Evolutionary conservation across 352 stramenopile genomes (phyloP).

Genomic region (Globisporangium nunn): DNA sequence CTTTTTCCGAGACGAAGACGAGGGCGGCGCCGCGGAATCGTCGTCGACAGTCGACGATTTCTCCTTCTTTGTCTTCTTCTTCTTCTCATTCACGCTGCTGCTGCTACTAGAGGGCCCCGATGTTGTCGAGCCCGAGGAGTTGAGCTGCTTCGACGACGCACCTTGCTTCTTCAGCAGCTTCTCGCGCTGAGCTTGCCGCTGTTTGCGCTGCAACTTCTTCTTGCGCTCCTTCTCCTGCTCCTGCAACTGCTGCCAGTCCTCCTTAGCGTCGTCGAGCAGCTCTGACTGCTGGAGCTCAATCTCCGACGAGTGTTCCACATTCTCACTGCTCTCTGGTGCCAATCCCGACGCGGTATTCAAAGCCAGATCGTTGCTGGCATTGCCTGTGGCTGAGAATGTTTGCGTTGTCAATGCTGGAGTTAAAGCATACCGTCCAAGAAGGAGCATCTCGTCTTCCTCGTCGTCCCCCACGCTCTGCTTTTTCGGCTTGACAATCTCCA

Average conservation of each 20-base stretch:
- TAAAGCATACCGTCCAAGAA: constrained; percentile 8
- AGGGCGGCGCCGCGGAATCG: not conserved
- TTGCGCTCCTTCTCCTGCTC: constrained; percentile 65
- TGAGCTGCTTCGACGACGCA: constrained; percentile 13
- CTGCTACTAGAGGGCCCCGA: constrained; percentile 6
- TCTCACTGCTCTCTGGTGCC: not conserved
- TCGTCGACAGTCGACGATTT: not conserved
- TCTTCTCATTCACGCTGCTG: constrained; percentile 19
- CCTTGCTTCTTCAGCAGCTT: constrained; percentile 65
- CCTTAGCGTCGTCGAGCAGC: constrained; percentile 25
- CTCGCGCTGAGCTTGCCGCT: constrained; percentile 70
- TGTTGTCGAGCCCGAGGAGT: not conserved
- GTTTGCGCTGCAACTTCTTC: constrained; percentile 61
- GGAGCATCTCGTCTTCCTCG: not conserved
- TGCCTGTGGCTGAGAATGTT: not conserved
- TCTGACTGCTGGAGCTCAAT: not conserved
- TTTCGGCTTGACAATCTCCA: not conserved
- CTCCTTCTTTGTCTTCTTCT: constrained; percentile 29
- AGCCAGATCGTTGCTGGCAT: not conserved
- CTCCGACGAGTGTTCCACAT: not conserved
- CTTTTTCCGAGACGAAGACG: constrained; percentile 19
- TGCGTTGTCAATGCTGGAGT: not conserved
- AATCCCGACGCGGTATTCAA: not conserved
- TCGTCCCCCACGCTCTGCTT: constrained; percentile 2
- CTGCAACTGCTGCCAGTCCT: constrained; percentile 70